Evolutionary conservation across 148 eudicot genomes (phyloP), one percentile per base, ranked within the genome.

Genomic region (Suaeda aralocaspica): DNA sequence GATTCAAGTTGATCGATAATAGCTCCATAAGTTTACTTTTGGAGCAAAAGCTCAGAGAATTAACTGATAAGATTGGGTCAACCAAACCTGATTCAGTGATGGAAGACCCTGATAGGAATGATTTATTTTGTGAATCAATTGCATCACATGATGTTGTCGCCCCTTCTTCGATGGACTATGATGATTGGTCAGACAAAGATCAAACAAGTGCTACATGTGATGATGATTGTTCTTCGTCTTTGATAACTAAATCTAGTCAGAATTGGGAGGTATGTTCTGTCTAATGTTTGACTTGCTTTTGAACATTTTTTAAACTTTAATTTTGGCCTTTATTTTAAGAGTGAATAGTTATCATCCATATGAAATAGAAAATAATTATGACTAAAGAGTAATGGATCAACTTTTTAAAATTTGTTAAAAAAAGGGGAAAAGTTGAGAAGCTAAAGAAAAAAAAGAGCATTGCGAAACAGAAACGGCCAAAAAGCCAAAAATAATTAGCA

Each of bases 31-130:
- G 91, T 78, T 82, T 79, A 50, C 91, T 94, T 72, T 82, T 94
- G 82, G 99, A 94, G 72, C 85, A 91, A 77, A 94, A 94, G 75
- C 89, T 94, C 26, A 85, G 85, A 79, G 99, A 94, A 77, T 79
- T 94, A 81, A 78, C 97, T 22, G 84, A 82, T 65, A 89, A 76
- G 78, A 83, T 94, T 77, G 89, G 81, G 46, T 70, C 86, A 34
- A 78, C 87, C 1, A 72, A 76, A 67, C 70, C 76, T 68, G 82
- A 78, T 60, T 36, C 69, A 29, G 74, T 74, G 63, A 77, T 65
- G 53, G 61, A 77, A 71, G 75, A 70, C 65, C 42, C 64, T 51
- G 70, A 80, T 74, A 61, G 76, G 64, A 77, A 78, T 70, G 64
- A 83, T 69, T 68, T 63, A 61, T 68, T 79, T 58, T 61, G 70